Evolutionary conservation across 2,329 filamentous ascomycete species (phyloP).

Genomic region (Simplicillium aogashimaense): DNA sequence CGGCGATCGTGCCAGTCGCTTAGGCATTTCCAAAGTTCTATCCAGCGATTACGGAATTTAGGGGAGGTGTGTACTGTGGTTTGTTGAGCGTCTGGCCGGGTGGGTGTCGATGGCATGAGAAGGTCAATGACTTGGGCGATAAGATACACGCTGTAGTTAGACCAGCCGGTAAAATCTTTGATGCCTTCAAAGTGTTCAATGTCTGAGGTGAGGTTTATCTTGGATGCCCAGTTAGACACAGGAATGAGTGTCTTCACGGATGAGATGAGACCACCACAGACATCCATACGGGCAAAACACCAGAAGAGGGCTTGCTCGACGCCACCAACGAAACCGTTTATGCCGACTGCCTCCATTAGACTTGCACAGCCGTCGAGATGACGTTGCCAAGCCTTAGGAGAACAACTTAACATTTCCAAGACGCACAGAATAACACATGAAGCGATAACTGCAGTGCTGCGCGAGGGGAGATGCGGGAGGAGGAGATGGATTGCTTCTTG

Average conservation of each 20-base stretch:
- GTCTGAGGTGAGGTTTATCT: conserved; percentile 17
- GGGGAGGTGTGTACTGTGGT: conserved; percentile 8
- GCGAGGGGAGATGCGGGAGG: conserved; percentile 34
- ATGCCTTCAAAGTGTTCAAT: conserved; percentile 22
- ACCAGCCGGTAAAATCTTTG: conserved; percentile 32
- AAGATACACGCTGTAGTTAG: conserved; percentile 39
- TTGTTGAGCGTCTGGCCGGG: background rate
- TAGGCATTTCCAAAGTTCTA: conserved; percentile 25
- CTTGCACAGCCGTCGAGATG: conserved; percentile 43
- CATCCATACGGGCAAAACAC: conserved; percentile 45
- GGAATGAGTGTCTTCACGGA: conserved; percentile 39
- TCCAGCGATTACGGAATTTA: conserved; percentile 21
- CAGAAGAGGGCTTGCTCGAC: conserved; percentile 41
- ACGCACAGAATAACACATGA: conserved; percentile 44
- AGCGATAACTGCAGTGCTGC: conserved; percentile 38
- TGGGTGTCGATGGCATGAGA: conserved; percentile 13
- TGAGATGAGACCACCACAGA: conserved; percentile 42
- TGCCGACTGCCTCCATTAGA: conserved; percentile 36
- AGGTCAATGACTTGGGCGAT: conserved; percentile 32
- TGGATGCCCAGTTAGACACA: conserved; percentile 32
- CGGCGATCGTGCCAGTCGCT: conserved; percentile 28
- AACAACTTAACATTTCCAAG: conserved; percentile 41
- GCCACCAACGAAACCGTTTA: conserved; percentile 39
- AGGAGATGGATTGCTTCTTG: conserved; percentile 40
- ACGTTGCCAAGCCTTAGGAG: conserved; percentile 37